A percentile compares a stretch with the other conserved stretches of the same genome.
These are phyloP conservation scores for Pleomassaria siparia DNA, from an alignment of 2,329 filamentous ascomycete species.

Conservation along the genomic window DNA sequence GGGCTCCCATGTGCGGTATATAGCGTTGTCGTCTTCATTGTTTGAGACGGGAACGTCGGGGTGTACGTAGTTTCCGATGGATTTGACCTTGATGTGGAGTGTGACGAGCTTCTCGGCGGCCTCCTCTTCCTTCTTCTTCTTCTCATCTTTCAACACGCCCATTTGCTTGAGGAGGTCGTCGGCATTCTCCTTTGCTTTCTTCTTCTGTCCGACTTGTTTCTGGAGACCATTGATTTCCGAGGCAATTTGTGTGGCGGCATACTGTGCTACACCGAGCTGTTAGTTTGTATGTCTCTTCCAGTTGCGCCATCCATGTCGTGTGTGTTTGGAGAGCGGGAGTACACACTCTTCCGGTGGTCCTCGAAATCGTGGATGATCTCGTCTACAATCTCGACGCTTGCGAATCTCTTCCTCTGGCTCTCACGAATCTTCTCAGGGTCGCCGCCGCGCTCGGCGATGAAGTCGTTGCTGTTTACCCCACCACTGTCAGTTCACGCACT, in stretches of 20 bases:
- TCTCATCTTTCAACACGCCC: slow-evolving; percentile 73
- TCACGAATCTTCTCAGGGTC: slow-evolving; percentile 90
- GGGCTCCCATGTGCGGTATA: slow-evolving; percentile 78
- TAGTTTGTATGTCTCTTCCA: not conserved
- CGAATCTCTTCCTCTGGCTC: slow-evolving; percentile 81
- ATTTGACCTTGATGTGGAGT: slow-evolving; percentile 76
- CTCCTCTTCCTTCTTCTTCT: slow-evolving; percentile 74
- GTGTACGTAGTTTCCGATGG: slow-evolving; percentile 90
- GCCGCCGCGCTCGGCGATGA: slow-evolving; percentile 77
- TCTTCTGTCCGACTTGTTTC: slow-evolving; percentile 88
- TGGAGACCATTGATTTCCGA: slow-evolving; percentile 85
- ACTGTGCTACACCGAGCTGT: slow-evolving; percentile 58
- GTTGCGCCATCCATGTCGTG: slow-evolving; percentile 7
- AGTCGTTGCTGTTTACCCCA: slow-evolving; percentile 49
- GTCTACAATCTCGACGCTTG: slow-evolving; percentile 81
- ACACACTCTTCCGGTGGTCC: slow-evolving; percentile 73
- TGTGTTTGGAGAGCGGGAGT: not conserved
- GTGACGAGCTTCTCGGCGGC: slow-evolving; percentile 74
- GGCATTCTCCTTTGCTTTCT: slow-evolving; percentile 88
- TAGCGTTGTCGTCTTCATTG: slow-evolving; percentile 84
- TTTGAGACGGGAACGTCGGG: slow-evolving; percentile 80
- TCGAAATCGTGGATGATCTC: slow-evolving; percentile 86
- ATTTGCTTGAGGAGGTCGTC: slow-evolving; percentile 79
- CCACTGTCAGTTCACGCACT: slow-evolving; percentile 4
- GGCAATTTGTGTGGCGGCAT: slow-evolving; percentile 76